Base-by-base conservation (phyloP, 169 alveolate genomes). In the Pseudocohnilembus persalinus region DNA sequence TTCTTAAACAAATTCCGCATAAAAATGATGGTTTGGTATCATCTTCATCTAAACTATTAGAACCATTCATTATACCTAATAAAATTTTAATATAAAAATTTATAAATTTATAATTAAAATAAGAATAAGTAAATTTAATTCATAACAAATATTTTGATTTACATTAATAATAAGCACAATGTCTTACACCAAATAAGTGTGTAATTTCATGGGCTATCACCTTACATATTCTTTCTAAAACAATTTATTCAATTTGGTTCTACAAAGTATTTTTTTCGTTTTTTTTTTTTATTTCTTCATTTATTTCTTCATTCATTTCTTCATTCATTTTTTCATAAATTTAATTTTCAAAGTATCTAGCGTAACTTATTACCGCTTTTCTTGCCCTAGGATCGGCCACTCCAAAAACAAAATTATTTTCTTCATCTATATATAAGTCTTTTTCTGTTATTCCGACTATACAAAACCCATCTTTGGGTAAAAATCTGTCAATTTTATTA, bases 21-120 rank as follows among this genome's bases (percentile, higher is more conserved):
- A 90, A 34, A 31, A 87, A 68, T 30, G 33, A 6, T n/a, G 96
- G 97, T 65, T 91, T 92, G 77, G 77, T 72, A 80, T 93, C 90
- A 74, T 82, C 94, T 86, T 96, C 98, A 64, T 85, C 82, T 33
- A 83, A 87, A 65, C 82, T 76, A 81, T 90, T 93, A 35, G 90
- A 76, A 31, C 98, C 98, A 85, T 96, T 96, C 98, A 96, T 94
- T 31, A 93, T 73, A n/a, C n/a, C n/a, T n/a, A n/a, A n/a, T n/a
- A n/a, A n/a, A n/a, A n/a, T n/a, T n/a, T n/a, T n/a, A n/a, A n/a
- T n/a, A n/a, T n/a, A n/a, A n/a, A n/a, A n/a, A n/a, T n/a, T n/a
- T n/a, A n/a, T n/a, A n/a, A n/a, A n/a, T n/a, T n/a, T n/a, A n/a
- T n/a, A n/a, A n/a, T n/a, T n/a, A n/a, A n/a, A n/a, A n/a, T n/a